Conservation (phyloP, 768 basidiomycete species). For the Udeniomyces megalosporus region DNA sequence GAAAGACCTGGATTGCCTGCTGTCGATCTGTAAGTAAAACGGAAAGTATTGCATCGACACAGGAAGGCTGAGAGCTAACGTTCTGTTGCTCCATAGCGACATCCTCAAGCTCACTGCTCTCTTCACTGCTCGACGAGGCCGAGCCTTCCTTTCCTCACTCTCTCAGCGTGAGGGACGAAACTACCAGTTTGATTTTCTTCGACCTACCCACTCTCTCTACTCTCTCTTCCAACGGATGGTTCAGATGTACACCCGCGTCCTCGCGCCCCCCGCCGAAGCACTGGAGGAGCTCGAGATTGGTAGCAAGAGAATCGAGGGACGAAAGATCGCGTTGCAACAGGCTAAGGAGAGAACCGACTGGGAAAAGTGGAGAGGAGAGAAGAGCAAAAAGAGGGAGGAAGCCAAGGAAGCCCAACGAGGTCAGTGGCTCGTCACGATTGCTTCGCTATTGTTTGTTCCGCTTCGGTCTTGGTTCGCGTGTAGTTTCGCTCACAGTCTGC, state of each 20-base stretch:
- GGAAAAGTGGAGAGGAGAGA: conserved; percentile 67
- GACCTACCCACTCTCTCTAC: conserved; percentile 89
- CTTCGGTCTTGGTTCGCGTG: too few species aligned
- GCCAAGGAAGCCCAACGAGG: conserved; percentile 50
- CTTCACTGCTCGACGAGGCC: conserved; percentile 82
- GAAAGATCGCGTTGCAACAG: conserved; percentile 62
- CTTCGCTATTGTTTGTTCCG: neutral
- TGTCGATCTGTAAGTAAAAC: conserved; percentile 81
- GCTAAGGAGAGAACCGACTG: conserved; percentile 69
- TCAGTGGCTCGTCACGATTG: neutral
- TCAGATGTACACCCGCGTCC: conserved; percentile 82
- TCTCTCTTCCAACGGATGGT: conserved; percentile 94
- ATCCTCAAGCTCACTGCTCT: conserved; percentile 91
- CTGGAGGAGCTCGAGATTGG: conserved; percentile 45
- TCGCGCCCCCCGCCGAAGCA: conserved; percentile 62
- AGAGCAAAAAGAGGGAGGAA: conserved; percentile 70
- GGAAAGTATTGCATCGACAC: too few species aligned
- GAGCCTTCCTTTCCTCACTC: conserved; percentile 65
- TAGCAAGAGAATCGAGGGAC: conserved; percentile 37
- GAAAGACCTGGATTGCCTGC: conserved; percentile 41
- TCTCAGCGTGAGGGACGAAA: conserved; percentile 82
- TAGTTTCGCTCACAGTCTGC: too few species aligned
- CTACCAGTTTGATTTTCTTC: conserved; percentile 93
- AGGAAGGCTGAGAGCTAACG: neutral
- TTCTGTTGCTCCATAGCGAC: conserved; percentile 51